phyloP scores from a whole-genome alignment of 352 stramenopile species.

The Phytopythium helicoides region DNA sequence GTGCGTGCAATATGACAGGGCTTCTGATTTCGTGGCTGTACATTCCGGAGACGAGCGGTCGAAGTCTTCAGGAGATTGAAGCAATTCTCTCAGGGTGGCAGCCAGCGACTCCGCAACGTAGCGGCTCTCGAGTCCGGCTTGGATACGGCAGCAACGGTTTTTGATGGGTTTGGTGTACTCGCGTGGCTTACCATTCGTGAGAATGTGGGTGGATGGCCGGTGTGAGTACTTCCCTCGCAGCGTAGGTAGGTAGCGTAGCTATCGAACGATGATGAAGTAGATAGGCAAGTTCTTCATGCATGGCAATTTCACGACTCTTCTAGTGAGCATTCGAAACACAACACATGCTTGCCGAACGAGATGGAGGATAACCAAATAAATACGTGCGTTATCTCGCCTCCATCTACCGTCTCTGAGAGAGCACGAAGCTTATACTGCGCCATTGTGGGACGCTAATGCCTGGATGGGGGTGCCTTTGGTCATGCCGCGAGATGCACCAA shows the following conservation, averaged over 20 bases:
- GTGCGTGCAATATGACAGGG: conserved; percentile 43
- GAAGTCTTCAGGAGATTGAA: conserved; percentile 80
- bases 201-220: not conserved
- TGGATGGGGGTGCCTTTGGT: conserved; percentile 13
- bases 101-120: conserved; percentile 56
- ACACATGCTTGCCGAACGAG: no score
- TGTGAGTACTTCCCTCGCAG: not conserved
- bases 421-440: no score
- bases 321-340: no score
- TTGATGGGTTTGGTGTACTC: not conserved
- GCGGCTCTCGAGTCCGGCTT: conserved; percentile 47
- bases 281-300: no score
- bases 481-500: not conserved
- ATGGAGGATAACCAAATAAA: no score
- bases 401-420: conserved; percentile 7
- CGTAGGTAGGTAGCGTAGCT: no score
- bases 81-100: conserved; percentile 73
- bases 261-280: no score
- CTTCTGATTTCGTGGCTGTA: conserved; percentile 60
- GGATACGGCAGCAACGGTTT: conserved; percentile 27
- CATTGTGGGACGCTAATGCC: not conserved
- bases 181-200: no score
- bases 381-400: no score
- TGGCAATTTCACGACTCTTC: no score
- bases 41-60: conserved; percentile 69